Evolutionary conservation across 441 rosid species (phyloP), one percentile per base, ranked within the genome.

Genomic region (Arabidopsis hybrid): DNA sequence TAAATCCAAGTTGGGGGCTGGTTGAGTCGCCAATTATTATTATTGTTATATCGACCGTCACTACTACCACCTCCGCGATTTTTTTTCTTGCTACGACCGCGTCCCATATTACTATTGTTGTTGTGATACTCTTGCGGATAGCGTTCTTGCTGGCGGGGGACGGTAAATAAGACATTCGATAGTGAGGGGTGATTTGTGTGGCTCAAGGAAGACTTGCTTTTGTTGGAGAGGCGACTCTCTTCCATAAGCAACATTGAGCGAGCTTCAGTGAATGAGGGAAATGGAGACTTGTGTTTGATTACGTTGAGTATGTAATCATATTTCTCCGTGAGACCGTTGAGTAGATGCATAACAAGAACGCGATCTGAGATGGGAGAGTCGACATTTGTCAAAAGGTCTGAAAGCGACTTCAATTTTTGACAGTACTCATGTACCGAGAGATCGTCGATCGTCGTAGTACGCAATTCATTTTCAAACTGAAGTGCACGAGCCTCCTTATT

Each of bases 181-280:
- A 6, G n/a, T 7, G 14, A 45, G 2, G 16, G 8, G 8, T 5
- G 7, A 45, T 45, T 4, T 1, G 16, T 45, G 49, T 45, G n/a
- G 49, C 49, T 45, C 2, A n/a, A 6, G 3, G 50, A 45, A 0
- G 50, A 1, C 8, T 45, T 45, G 17, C 49, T 45, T 6, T 45
- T 17, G n/a, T n/a, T 45, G 50, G 50, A n/a, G 17, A 45, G 50
- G n/a, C 50, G 50, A 45, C 50, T 45, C 17, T 45, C 50, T 45
- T 45, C 50, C 50, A 45, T 45, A n/a, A 45, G 50, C 50, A 45
- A 45, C 50, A 45, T 45, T 3, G 50, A 45, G 50, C 50, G 50
- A n/a, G 50, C 17, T 6, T n/a, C 17, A 6, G 49, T 45, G 1
- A 45, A 45, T 0, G 49, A 45, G 0, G 49, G 49, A 45, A 45